Base-by-base conservation (phyloP, 2,329 filamentous ascomycete species). In the Xylaria sp. region DNA sequence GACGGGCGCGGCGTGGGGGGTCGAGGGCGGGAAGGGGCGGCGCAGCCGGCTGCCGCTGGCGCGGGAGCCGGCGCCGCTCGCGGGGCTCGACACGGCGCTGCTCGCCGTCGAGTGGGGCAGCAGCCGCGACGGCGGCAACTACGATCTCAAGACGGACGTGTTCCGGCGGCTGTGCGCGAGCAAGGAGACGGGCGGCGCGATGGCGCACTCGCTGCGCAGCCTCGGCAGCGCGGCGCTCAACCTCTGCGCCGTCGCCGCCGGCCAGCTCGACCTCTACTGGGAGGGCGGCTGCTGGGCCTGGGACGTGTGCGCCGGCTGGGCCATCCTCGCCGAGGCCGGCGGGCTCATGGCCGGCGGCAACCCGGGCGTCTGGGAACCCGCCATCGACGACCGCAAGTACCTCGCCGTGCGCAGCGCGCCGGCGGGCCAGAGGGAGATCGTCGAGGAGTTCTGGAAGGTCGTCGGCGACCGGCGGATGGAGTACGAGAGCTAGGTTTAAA, bases 281-380 rank as follows among this genome's bases (percentile, higher is more conserved):
- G 90, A 93, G 73, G 89, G 87, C 37, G 90, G 90, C 0, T 91
- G 88, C 71, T 93, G 89, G 83, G 88, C 89, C 1, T 93, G 90
- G 90, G 90, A 93, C 69, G 90, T 93, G 2, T 90, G 88, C 67
- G 90, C 90, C 4, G 90, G 86, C 0, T 92, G 89, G 90, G 85
- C 87, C 53, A 87, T 93, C 56, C 74, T 93, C 21, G 74, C 76
- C 24, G 90, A 93, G 75, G 88, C 89, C 0, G 90, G 90, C 0
- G 90, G 90, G 0, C 76, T 83, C 47, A 84, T 93, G 76, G 88
- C 81, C 7, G 81, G 87, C 67, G 88, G 85, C 4, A 92, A 92
- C 68, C 85, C 88, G 0, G 89, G 88, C 0, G 81, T 82, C 50
- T 92, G 89, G 89, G 72, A 83, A n/a, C 76, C 80, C 1, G 73